phyloP scores from a whole-genome alignment of 31 red algal genomes.

The Odonthalia washingtoniensis region DNA sequence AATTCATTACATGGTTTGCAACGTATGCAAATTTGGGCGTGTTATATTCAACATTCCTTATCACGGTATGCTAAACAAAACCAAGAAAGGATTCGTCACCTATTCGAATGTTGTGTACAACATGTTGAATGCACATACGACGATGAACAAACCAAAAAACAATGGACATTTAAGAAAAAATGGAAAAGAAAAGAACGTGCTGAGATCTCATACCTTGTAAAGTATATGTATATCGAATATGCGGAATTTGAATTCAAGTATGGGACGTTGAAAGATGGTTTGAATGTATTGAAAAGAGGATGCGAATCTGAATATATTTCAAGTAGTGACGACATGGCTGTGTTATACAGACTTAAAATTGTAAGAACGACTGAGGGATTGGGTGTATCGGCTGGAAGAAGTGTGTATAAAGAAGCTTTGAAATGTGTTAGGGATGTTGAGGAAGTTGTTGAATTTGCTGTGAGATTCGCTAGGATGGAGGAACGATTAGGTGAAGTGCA shows the following conservation, averaged over 20 bases:
- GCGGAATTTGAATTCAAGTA: slow-evolving; percentile 81
- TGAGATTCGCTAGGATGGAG: slow-evolving; percentile 78
- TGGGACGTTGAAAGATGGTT: slow-evolving; percentile 52
- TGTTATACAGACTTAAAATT: slow-evolving; percentile 74
- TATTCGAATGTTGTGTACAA: too few species aligned
- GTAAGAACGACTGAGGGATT: slow-evolving; percentile 63
- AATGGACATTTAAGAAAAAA: too few species aligned
- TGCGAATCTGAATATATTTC: too few species aligned
- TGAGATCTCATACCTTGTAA: too few species aligned
- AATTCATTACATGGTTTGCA: slow-evolving; percentile 69
- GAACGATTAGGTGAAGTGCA: slow-evolving; percentile 71
- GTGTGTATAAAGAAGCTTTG: slow-evolving; percentile 76
- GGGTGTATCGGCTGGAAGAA: slow-evolving; percentile 64
- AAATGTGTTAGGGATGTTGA: slow-evolving; percentile 39
- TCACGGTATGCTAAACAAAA: slow-evolving; percentile 61
- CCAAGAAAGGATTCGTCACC: slow-evolving; percentile 75
- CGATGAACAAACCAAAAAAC: too few species aligned
- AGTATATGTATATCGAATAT: slow-evolving; percentile 76
- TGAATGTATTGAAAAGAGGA: too few species aligned
- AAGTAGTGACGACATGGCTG: slow-evolving; percentile 53
- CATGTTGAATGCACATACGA: too few species aligned
- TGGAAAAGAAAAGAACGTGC: too few species aligned
- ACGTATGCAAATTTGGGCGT: slow-evolving; percentile 68
- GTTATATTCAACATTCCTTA: slow-evolving; percentile 64
- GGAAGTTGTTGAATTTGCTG: slow-evolving; percentile 70